Conservation (phyloP, 2,329 filamentous ascomycete species). For the Lachnellula arida region DNA sequence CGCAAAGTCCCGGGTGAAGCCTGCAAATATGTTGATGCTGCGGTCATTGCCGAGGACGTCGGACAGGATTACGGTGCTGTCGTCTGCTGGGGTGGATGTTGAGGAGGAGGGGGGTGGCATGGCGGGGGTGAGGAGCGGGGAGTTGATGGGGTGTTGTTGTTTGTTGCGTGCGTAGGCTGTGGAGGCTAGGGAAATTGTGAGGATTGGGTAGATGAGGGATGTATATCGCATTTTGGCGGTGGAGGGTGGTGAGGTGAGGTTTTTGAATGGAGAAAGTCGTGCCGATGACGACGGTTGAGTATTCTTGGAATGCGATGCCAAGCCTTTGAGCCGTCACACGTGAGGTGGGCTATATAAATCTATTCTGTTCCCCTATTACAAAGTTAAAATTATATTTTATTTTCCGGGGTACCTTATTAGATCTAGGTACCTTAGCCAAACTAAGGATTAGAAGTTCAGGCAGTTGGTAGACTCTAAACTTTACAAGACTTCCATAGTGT, state of each 20-base stretch:
- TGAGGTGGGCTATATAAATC: too few species aligned
- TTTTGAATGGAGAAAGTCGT: background rate
- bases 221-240: background rate
- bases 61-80: slow-evolving; percentile 60
- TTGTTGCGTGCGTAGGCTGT: background rate
- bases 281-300: background rate
- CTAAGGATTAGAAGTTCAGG: too few species aligned
- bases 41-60: slow-evolving; percentile 80
- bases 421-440: too few species aligned
- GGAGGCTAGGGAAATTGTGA: background rate
- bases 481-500: too few species aligned
- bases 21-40: slow-evolving; percentile 78
- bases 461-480: too few species aligned
- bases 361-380: too few species aligned
- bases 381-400: too few species aligned
- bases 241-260: background rate
- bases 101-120: slow-evolving; percentile 15
- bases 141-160: background rate
- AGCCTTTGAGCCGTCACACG: too few species aligned
- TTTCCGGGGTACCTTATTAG: too few species aligned
- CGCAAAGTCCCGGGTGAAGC: slow-evolving; percentile 71
- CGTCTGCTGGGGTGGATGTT: slow-evolving; percentile 29
- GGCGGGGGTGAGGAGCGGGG: background rate
- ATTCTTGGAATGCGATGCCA: background rate
- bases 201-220: background rate